Conservation (phyloP, 2,329 filamentous ascomycete genomes). For the Nigrospora sphaerica region DNA sequence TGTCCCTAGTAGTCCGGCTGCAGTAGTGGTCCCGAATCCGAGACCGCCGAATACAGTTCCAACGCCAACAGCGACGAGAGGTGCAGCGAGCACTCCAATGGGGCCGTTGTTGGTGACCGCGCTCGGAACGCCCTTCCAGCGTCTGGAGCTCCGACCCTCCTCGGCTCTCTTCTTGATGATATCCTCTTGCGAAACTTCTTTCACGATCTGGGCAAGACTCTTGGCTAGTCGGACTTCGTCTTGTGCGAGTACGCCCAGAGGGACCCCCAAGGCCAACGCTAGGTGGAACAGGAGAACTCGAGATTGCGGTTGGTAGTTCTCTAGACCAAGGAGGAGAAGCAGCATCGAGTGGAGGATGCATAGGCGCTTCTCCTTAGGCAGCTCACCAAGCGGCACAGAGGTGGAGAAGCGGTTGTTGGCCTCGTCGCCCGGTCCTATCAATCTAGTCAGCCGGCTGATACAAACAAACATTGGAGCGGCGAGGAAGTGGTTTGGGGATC, state of each 20-base stretch:
- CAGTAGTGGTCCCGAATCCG: slow-evolving; percentile 65
- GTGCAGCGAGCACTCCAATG: slow-evolving; percentile 66
- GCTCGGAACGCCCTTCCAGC: slow-evolving; percentile 58
- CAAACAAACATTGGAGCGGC: too few relatives aligned
- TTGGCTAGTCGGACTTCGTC: slow-evolving; percentile 71
- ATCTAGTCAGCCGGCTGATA: background rate
- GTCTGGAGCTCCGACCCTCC: slow-evolving; percentile 55
- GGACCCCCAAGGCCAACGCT: slow-evolving; percentile 63
- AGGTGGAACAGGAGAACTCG: slow-evolving; percentile 64
- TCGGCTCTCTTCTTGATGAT: slow-evolving; percentile 56
- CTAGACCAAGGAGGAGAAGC: slow-evolving; percentile 66
- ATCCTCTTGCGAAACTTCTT: slow-evolving; percentile 60
- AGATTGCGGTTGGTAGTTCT: slow-evolving; percentile 70
- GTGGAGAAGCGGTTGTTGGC: slow-evolving; percentile 37
- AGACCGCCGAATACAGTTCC: slow-evolving; percentile 72
- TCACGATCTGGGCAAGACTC: slow-evolving; percentile 68
- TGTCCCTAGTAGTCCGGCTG: slow-evolving; percentile 71
- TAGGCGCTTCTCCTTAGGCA: slow-evolving; percentile 54
- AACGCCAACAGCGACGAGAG: slow-evolving; percentile 70
- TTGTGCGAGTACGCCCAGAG: slow-evolving; percentile 54
- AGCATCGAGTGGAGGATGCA: slow-evolving; percentile 67
- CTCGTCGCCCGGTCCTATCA: slow-evolving; percentile 30
- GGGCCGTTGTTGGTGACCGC: slow-evolving; percentile 30
- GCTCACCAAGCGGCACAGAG: slow-evolving; percentile 50
- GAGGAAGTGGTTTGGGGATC: too few relatives aligned